phyloP scores from a whole-genome alignment of 73 alveolate genomes.

The Blepharisma japonicum region DNA sequence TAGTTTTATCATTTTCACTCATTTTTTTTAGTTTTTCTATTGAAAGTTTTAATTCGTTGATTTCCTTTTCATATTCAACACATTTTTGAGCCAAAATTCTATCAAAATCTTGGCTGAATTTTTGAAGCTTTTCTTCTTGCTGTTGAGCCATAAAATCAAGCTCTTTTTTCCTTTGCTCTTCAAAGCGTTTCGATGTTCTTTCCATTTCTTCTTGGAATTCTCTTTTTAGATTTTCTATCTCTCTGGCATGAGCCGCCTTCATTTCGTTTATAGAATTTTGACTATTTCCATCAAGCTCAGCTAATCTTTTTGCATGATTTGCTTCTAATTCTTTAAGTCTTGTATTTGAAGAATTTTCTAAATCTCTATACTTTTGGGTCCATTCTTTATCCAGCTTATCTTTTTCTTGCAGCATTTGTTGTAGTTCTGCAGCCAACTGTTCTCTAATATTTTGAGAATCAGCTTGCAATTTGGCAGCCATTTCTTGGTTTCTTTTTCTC shows the following conservation, averaged over 20 bases:
- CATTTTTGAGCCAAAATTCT: constrained; percentile 2
- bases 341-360: not conserved
- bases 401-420: not conserved
- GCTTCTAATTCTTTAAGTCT: constrained; percentile 9
- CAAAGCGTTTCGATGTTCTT: not conserved
- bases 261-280: not conserved
- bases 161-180: not conserved
- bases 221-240: not conserved
- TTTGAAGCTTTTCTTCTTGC: constrained; percentile 32
- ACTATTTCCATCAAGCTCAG: not conserved
- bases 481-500: constrained; percentile 14
- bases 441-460: not conserved
- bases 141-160: not conserved
- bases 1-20: constrained; percentile 29
- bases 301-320: constrained; percentile 6
- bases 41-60: constrained; percentile 15
- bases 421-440: not conserved
- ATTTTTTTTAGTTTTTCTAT: constrained; percentile 31
- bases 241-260: not conserved
- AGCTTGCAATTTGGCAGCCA: not conserved
- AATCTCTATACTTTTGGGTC: not conserved
- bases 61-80: constrained; percentile 32
- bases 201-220: not conserved
- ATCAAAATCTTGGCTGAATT: constrained; percentile 26
- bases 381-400: constrained; percentile 5